phyloP scores from a whole-genome alignment of 78 protist species.

The Tieghemostelium lacteum region DNA sequence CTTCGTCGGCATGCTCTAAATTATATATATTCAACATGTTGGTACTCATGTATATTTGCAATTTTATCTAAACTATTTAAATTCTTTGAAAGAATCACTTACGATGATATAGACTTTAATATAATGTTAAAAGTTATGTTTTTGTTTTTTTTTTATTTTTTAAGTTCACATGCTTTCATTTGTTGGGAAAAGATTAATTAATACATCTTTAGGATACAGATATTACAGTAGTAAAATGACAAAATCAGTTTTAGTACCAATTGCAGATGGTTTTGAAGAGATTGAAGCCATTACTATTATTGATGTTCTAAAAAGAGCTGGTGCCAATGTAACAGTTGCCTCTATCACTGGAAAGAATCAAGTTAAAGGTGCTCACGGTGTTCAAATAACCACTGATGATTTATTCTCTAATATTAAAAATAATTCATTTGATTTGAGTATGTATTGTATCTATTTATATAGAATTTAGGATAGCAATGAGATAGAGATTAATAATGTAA shows the following conservation, averaged over 20 bases:
- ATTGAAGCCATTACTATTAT: conserved; percentile 17
- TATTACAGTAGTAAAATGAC: too few relatives aligned
- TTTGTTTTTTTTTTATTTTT: too few relatives aligned
- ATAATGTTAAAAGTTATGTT: too few relatives aligned
- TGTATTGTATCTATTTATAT: neutral
- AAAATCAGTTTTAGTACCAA: conserved; percentile 29
- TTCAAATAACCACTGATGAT: conserved; percentile 30
- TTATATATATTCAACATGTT: too few relatives aligned
- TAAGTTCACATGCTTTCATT: too few relatives aligned
- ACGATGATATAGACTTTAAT: too few relatives aligned
- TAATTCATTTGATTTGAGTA: conserved; percentile 19
- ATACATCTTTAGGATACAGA: too few relatives aligned
- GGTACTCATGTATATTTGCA: too few relatives aligned
- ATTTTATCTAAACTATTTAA: too few relatives aligned
- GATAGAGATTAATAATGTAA: neutral
- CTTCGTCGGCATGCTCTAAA: too few relatives aligned
- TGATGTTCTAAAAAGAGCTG: conserved; percentile 34
- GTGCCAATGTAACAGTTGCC: conserved; percentile 43
- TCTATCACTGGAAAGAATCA: neutral
- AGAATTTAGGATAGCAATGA: neutral
- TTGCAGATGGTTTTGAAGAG: conserved; percentile 42
- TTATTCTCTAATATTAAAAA: neutral
- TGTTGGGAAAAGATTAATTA: too few relatives aligned
- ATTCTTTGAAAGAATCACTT: too few relatives aligned
- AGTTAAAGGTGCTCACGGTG: neutral